phyloP scores from a whole-genome alignment of 2,329 filamentous ascomycete genomes.

The Curvularia hawaiiensis region DNA sequence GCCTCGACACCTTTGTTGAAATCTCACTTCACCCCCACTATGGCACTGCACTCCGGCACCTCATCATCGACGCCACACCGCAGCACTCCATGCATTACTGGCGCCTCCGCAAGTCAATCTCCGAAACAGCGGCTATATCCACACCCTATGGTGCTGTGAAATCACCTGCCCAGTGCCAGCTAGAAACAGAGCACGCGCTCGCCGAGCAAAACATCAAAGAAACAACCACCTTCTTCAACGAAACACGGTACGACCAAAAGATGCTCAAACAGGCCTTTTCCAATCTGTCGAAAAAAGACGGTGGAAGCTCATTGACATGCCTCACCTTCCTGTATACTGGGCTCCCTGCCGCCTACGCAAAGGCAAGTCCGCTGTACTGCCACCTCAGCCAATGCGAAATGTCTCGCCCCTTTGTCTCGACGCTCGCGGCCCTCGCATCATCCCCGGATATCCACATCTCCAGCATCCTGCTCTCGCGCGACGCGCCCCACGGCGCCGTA shows the following conservation, averaged over 20 bases:
- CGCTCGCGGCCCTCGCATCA: slow-evolving; percentile 26
- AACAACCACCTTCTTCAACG: slow-evolving; percentile 29
- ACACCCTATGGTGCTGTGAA: neutral
- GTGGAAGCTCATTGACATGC: neutral
- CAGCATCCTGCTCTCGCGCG: slow-evolving; percentile 10
- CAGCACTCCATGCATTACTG: slow-evolving; percentile 29
- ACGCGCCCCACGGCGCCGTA: slow-evolving; percentile 21
- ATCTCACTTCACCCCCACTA: slow-evolving; percentile 25
- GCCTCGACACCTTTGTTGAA: slow-evolving; percentile 21
- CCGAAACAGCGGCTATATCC: slow-evolving; percentile 12
- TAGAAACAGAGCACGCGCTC: slow-evolving; percentile 7
- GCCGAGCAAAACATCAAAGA: slow-evolving; percentile 17
- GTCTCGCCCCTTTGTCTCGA: slow-evolving; percentile 35
- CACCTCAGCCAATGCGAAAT: slow-evolving; percentile 34
- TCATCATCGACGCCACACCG: slow-evolving; percentile 38
- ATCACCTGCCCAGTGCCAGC: neutral
- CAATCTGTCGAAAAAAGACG: neutral
- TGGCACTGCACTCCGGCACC: slow-evolving; percentile 21
- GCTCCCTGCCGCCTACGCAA: slow-evolving; percentile 20
- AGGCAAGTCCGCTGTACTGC: slow-evolving; percentile 27
- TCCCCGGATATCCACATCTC: slow-evolving; percentile 1
- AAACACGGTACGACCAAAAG: slow-evolving; percentile 33
- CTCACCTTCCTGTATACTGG: slow-evolving; percentile 21
- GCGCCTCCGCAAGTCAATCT: slow-evolving; percentile 21
- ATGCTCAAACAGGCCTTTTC: slow-evolving; percentile 25